Conservation (phyloP, 192 early-diverging fungal species). For the Rhizophagus clarus region DNA sequence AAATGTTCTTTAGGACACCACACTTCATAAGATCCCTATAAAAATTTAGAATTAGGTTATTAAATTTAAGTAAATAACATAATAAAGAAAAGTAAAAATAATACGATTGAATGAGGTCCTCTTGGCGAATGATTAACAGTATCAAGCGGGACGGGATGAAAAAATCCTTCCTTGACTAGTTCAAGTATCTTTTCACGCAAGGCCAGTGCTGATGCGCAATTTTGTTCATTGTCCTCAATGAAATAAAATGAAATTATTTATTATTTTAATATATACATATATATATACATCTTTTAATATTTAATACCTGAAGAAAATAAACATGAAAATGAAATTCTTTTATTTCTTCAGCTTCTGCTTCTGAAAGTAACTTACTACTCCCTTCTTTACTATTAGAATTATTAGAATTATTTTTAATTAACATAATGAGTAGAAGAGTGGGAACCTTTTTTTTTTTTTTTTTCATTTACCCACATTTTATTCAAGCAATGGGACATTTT, state of each 20-base stretch:
- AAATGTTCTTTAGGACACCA: conserved; percentile 68
- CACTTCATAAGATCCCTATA: conserved; percentile 54
- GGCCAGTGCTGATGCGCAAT: conserved; percentile 38
- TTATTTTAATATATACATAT: too few relatives aligned
- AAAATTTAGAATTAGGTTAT: too few relatives aligned
- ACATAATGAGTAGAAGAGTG: not conserved
- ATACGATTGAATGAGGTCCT: conserved; percentile 65
- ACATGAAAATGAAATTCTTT: conserved; percentile 71
- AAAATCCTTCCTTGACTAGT: conserved; percentile 50
- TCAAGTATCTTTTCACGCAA: conserved; percentile 46
- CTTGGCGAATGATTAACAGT: conserved; percentile 45
- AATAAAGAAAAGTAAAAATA: not conserved
- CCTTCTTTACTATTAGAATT: not conserved
- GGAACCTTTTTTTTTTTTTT: too few relatives aligned
- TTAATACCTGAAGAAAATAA: conserved; percentile 52
- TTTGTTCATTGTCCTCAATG: conserved; percentile 48
- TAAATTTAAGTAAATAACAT: not conserved
- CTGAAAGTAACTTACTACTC: not conserved
- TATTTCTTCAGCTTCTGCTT: conserved; percentile 46
- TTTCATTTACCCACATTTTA: too few relatives aligned
- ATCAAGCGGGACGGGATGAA: conserved; percentile 54
- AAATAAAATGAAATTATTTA: not conserved
- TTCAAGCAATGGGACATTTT: too few relatives aligned
- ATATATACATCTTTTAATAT: not conserved
- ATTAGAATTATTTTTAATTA: not conserved